Evolutionary conservation across 2,329 filamentous ascomycete genomes (phyloP), one percentile per base, ranked within the genome.

Genomic region (Stylonectria norvegica): DNA sequence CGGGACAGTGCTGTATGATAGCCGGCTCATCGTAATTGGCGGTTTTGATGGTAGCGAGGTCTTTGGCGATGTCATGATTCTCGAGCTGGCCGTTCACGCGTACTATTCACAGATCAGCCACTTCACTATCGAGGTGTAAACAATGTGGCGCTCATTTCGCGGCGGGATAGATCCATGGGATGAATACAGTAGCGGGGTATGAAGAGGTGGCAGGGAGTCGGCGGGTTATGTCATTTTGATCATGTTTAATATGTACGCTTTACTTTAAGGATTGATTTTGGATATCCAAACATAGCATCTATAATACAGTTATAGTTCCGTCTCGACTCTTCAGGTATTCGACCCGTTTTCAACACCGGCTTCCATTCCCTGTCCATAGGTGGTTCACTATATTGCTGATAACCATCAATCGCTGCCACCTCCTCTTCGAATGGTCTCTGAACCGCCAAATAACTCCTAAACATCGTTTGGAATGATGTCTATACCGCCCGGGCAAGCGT

Each of bases 31-130:
- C 27, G 63, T 83, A 25, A 76, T 85, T 41, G 82, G 82, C 14
- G 82, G 82, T 1, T 85, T 85, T 50, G 82, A 85, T 60, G 82
- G 81, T 37, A 72, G 67, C 43, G 78, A 83, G 58, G 81, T 85
- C 17, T 85, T 84, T 68, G 75, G 75, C 23, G 82, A 86, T 46
- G 81, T 83, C 14, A 80, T 75, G 70, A 71, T 84, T 5, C 64
- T 86, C 39, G 82, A 86, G 64, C 64, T 86, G 53, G 82, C 80
- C 2, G 80, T 85, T 9, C 81, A 85, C 61, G 77, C 81, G 25
- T 86, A 86, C 59, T 86, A 85, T 56, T 84, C 81, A 47, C 82
- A 86, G 63, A 86, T 86, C 57, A 84, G 80, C 59, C 81, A 85
- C 61, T 86, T 85, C 52, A 80, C 72, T 27, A 85, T 86, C 53